Conservation (phyloP, 2,329 filamentous ascomycete genomes). For the Ophiostoma populinum region DNA sequence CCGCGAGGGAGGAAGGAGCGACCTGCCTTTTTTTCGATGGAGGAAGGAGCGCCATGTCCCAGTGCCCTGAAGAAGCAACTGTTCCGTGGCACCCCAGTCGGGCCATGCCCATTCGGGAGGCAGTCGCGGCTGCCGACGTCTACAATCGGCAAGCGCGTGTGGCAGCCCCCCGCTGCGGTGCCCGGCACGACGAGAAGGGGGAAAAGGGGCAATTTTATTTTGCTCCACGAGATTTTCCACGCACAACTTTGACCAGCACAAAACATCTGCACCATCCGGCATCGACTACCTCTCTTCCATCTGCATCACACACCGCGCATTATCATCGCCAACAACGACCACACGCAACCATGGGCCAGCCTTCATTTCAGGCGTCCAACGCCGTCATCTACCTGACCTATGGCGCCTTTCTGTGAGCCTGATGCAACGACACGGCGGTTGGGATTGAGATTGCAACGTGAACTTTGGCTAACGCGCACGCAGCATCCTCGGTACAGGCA, state of each 20-base stretch:
- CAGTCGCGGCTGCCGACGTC: conserved; percentile 6
- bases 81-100: no score
- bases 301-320: neutral
- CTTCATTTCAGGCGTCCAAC: conserved; percentile 61
- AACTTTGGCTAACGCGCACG: conserved; percentile 7
- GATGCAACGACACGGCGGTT: neutral
- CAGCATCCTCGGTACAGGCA: conserved; percentile 45
- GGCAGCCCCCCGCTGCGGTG: conserved; percentile 1
- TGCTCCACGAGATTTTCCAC: no score
- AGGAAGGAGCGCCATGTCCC: no score
- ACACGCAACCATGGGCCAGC: conserved; percentile 46
- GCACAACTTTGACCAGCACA: no score
- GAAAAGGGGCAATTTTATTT: no score
- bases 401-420: conserved; percentile 51
- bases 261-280: no score
- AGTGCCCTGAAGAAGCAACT: no score
- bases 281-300: no score
- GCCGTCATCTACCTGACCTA: conserved; percentile 71
- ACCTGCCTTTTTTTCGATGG: no score
- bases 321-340: neutral
- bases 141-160: conserved; percentile 4
- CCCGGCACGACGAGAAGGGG: neutral
- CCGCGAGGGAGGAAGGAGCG: no score
- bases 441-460: neutral
- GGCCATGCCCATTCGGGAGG: conserved; percentile 5